phyloP scores from a whole-genome alignment of 2,329 filamentous ascomycete genomes.

The Trichoderma endophyticum region DNA sequence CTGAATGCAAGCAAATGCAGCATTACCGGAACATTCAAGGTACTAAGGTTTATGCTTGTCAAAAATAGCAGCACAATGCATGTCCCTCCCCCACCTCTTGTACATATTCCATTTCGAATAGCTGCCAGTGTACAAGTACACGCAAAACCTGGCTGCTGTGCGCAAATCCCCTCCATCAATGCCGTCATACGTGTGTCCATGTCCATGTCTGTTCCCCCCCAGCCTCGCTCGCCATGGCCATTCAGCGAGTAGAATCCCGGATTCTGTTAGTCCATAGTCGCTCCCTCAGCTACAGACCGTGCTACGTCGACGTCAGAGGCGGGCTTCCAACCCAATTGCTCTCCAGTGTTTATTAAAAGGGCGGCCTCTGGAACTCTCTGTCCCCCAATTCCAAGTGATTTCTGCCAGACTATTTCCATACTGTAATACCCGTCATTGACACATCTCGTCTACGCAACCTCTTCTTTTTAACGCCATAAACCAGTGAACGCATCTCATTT shows the following conservation, averaged over 20 bases:
- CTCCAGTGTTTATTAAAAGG: not conserved
- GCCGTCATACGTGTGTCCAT: not conserved
- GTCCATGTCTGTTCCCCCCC: not conserved
- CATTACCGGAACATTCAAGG: not conserved
- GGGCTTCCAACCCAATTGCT: not conserved
- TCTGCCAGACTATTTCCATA: not conserved
- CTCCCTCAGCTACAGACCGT: not conserved
- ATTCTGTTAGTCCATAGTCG: not conserved
- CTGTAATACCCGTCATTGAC: not conserved
- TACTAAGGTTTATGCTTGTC: not conserved
- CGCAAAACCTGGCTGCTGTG: not conserved
- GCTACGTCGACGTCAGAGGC: slow-evolving; percentile 12
- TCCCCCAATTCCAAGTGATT: not conserved
- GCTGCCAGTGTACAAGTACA: not conserved
- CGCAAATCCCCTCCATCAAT: not conserved
- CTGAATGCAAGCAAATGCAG: not conserved
- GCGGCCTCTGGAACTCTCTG: not conserved
- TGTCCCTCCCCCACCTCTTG: not conserved
- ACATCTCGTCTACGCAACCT: not conserved
- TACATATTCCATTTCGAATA: not conserved
- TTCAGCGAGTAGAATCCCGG: not conserved
- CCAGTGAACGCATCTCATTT: not conserved
- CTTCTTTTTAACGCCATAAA: not conserved
- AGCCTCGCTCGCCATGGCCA: not conserved
- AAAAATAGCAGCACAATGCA: not conserved